Evolutionary conservation across 176 grass and related monocot genomes (phyloP).

Genomic region (bread wheat (Triticum aestivum)): IWGSC_CS_RefSeq_v2.1 NC_057801.1:125840540-125841039

Average conservation of each 20-base stretch:
- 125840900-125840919: slow-evolving; percentile 2
- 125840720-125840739: slow-evolving; percentile 45
- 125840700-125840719: slow-evolving; percentile 80
- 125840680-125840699: slow-evolving; percentile 49
- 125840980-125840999: slow-evolving; percentile 61
- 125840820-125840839: neutral
- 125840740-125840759: slow-evolving; percentile 42
- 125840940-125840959: neutral
- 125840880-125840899: neutral
- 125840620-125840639: slow-evolving; percentile 88
- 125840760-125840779: slow-evolving; percentile 48
- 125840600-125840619: slow-evolving; percentile 89
- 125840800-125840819: neutral
- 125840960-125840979: slow-evolving; percentile 27
- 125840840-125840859: neutral
- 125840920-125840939: neutral
- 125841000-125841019: slow-evolving; percentile 47
- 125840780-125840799: neutral
- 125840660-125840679: slow-evolving; percentile 39
- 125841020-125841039: slow-evolving; percentile 50
- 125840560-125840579: slow-evolving; percentile 83
- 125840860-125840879: slow-evolving; percentile 17
- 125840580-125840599: slow-evolving; percentile 90
- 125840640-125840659: slow-evolving; percentile 93
- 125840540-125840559: slow-evolving; percentile 87